Percentiles rank a stretch among this genome's conserved stretches.
These are phyloP conservation scores for Herpetospermum pedunculosum DNA, from an alignment of 306 rosid species.

Conservation along the genomic window DNA sequence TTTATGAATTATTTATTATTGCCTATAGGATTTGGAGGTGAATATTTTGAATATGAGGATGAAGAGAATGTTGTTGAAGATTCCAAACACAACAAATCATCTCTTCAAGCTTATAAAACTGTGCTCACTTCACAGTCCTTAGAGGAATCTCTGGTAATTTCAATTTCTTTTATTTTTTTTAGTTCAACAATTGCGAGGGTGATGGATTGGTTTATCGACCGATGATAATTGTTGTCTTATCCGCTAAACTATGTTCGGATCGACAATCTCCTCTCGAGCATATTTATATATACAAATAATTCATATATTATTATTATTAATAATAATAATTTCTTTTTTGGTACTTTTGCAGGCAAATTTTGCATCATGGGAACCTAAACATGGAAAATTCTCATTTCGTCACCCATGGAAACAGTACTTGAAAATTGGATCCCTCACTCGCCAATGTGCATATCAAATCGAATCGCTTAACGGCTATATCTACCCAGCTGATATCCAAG, in stretches of 20 bases:
- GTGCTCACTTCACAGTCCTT: constrained; percentile 49
- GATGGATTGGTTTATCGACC: too few species aligned
- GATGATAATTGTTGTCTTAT: too few species aligned
- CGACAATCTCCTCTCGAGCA: too few species aligned
- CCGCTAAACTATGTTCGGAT: too few species aligned
- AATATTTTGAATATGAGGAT: constrained; percentile 37
- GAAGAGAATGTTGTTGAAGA: constrained; percentile 8
- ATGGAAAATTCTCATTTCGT: constrained; percentile 54
- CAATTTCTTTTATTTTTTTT: too few species aligned
- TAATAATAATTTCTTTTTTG: too few species aligned
- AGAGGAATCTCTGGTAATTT: constrained; percentile 55
- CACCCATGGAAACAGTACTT: constrained; percentile 89
- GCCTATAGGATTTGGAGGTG: constrained; percentile 47
- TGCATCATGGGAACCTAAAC: constrained; percentile 91
- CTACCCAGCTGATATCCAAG: constrained; percentile 25
- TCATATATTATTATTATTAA: too few species aligned
- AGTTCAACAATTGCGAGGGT: too few species aligned
- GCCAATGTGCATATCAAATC: constrained; percentile 69
- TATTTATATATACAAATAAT: too few species aligned
- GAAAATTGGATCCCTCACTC: constrained; percentile 58
- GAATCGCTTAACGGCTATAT: constrained; percentile 50
- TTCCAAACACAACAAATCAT: constrained; percentile 22
- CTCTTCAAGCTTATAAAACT: constrained; percentile 47
- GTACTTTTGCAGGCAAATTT: constrained; percentile 69
- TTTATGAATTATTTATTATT: background rate